Conservation (phyloP, 768 basidiomycete species). For the Lentinula detonsa region DNA sequence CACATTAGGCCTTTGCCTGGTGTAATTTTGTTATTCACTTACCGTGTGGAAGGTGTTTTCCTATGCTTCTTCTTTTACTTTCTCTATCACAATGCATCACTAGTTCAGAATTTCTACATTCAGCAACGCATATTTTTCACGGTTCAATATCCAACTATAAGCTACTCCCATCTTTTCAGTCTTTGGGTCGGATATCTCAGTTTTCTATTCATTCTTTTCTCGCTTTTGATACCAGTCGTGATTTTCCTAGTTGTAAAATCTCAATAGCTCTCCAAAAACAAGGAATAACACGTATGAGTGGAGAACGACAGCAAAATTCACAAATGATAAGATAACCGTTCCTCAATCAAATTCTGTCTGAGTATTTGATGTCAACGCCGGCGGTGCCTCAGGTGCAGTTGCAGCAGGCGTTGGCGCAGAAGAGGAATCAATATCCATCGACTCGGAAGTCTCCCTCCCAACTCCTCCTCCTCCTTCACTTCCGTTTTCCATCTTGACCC, state of each 20-base stretch:
- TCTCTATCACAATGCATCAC: neutral
- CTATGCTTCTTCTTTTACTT: neutral
- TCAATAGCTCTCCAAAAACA: neutral
- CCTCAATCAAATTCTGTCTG: neutral
- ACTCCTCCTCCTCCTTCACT: neutral
- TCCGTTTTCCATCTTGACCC: slow-evolving; percentile 2
- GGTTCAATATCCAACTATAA: too few relatives aligned
- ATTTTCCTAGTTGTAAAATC: neutral
- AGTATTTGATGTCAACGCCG: neutral
- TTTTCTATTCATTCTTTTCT: neutral
- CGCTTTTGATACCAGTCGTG: neutral
- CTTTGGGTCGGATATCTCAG: neutral
- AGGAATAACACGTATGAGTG: neutral
- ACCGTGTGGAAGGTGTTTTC: too few relatives aligned
- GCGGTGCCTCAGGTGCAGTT: neutral
- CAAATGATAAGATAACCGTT: neutral
- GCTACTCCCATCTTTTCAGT: neutral
- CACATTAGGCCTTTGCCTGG: too few relatives aligned
- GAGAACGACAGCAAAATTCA: neutral
- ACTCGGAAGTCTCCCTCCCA: neutral
- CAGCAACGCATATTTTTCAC: neutral
- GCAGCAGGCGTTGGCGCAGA: neutral
- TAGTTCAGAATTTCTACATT: neutral
- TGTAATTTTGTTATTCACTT: too few relatives aligned
- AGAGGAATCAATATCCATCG: slow-evolving; percentile 3